Conservation (phyloP, 2,329 filamentous ascomycete species). For the Trichoderma endophyticum region DNA sequence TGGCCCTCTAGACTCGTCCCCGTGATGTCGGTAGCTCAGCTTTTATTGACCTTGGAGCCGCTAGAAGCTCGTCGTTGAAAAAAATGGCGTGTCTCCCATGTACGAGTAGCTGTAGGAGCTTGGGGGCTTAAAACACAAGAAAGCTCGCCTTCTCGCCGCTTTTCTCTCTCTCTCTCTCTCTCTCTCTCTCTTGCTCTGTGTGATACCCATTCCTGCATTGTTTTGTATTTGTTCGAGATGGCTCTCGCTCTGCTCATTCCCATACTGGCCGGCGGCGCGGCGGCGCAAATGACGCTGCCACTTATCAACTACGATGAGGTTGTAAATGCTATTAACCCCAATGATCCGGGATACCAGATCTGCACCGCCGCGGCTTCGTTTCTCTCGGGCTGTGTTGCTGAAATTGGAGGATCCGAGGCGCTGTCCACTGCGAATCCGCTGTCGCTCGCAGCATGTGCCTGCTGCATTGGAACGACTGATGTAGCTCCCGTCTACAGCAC, state of each 20-base stretch:
- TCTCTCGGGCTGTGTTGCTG: constrained; percentile 25
- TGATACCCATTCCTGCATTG: not conserved
- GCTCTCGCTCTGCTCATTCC: constrained; percentile 4
- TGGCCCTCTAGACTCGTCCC: not conserved
- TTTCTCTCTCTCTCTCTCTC: not conserved
- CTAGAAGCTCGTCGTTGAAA: not conserved
- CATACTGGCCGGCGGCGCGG: constrained; percentile 25
- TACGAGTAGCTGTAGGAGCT: not conserved
- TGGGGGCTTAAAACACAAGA: not conserved
- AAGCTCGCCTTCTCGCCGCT: not conserved
- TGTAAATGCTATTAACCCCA: constrained; percentile 26
- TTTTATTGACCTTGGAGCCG: not conserved
- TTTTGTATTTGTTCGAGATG: not conserved
- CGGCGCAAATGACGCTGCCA: constrained; percentile 27
- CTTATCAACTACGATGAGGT: constrained; percentile 24
- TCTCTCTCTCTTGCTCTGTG: not conserved
- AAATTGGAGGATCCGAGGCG: constrained; percentile 26
- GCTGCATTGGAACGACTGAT: constrained; percentile 25
- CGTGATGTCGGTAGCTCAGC: not conserved
- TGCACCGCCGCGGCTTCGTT: constrained; percentile 25
- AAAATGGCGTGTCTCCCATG: not conserved
- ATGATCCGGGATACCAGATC: constrained; percentile 26
- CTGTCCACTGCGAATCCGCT: constrained; percentile 25
- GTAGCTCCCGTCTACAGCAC: constrained; percentile 29
- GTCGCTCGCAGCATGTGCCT: constrained; percentile 29